Base-by-base conservation (phyloP, 768 basidiomycete genomes). In the Boletus reticuloceps region DNA sequence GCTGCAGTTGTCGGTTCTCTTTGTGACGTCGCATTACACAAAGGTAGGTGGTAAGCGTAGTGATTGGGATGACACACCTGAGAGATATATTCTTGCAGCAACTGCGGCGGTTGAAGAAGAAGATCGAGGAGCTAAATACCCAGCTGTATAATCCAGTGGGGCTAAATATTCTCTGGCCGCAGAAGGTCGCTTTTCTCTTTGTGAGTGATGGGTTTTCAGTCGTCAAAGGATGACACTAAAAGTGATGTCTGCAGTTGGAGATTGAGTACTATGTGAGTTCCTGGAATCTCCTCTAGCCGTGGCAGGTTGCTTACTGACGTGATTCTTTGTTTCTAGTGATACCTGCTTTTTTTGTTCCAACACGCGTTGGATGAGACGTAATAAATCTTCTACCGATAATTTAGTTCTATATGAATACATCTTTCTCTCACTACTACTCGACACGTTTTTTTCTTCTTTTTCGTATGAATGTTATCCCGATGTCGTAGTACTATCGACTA, bases 251-350 rank as follows among this genome's bases (percentile, higher is more conserved):
- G 44, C 63, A 98, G 95, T 79, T 98, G 63, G 95, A 98, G 76
- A 91, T 98, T 55, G 95, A 98, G 65, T 94, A 94, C 74, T 94
- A 94, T 72, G 89, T 91, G 51, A 75, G 89, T 81, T 13, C 2
- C 6, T 27, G 1, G 27, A 43, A 25, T 25, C 43, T 41, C 19
- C 19, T 3, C n/a, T 45, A 6, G 36, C 5, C 13, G 7, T 20
- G 20, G 20, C 36, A 2, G 16, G 36, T 12, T 6, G 36, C 14
- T 6, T 37, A 39, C 50, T 32, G 44, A 58, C 36, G 38, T 50
- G 22, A 37, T 14, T 32, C 48, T 20, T 39, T 42, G 36, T 29
- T 34, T 38, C 34, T 16, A 66, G 64, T 67, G 57, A 66, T 63
- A 68, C 58, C 65, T 39, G 9, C 36, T 16, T 27, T 49, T n/a